These are phyloP conservation scores for Metschnikowia kofuensis DNA, from an alignment of 805 yeast genomes.

Conservation along the genomic window DNA sequence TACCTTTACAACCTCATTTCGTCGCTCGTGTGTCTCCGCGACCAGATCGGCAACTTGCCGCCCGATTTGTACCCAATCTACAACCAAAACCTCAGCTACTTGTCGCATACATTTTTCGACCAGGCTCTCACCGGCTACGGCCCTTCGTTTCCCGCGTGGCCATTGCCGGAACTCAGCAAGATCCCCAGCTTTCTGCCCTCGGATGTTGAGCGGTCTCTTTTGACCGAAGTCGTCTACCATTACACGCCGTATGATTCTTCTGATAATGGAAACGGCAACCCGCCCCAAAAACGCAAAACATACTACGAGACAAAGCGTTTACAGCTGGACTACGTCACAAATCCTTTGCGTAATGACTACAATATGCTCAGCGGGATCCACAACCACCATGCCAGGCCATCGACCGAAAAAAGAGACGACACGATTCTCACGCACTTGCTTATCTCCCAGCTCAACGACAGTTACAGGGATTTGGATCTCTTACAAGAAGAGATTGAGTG, in stretches of 20 bases:
- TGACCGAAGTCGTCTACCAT: slow-evolving; percentile 70
- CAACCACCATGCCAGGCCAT: slow-evolving; percentile 32
- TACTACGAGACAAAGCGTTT: slow-evolving; percentile 63
- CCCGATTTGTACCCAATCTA: slow-evolving; percentile 76
- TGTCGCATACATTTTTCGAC: slow-evolving; percentile 57
- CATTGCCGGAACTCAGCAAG: slow-evolving; percentile 67
- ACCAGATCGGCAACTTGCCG: slow-evolving; percentile 77
- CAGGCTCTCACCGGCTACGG: slow-evolving; percentile 24
- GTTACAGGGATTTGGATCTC: slow-evolving; percentile 42
- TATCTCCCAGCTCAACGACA: slow-evolving; percentile 52
- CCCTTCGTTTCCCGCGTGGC: slow-evolving; percentile 52
- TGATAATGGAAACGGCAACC: slow-evolving; percentile 33
- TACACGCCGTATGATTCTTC: slow-evolving; percentile 47
- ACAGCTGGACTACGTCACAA: slow-evolving; percentile 64
- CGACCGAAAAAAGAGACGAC: slow-evolving; percentile 6
- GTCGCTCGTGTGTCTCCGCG: slow-evolving; percentile 78
- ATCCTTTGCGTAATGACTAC: slow-evolving; percentile 56
- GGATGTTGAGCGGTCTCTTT: slow-evolving; percentile 77
- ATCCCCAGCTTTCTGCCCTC: slow-evolving; percentile 60
- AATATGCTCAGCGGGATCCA: slow-evolving; percentile 50
- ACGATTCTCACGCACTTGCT: slow-evolving; percentile 58
- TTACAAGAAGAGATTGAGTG: slow-evolving; percentile 42
- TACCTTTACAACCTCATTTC: slow-evolving; percentile 70
- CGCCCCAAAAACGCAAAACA: slow-evolving; percentile 20
- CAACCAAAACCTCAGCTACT: slow-evolving; percentile 58